A percentile compares a stretch with the other conserved stretches of the same genome.
Evolutionary conservation across 805 yeast genomes (phyloP).

Genomic region (Lachancea cidri): DNA sequence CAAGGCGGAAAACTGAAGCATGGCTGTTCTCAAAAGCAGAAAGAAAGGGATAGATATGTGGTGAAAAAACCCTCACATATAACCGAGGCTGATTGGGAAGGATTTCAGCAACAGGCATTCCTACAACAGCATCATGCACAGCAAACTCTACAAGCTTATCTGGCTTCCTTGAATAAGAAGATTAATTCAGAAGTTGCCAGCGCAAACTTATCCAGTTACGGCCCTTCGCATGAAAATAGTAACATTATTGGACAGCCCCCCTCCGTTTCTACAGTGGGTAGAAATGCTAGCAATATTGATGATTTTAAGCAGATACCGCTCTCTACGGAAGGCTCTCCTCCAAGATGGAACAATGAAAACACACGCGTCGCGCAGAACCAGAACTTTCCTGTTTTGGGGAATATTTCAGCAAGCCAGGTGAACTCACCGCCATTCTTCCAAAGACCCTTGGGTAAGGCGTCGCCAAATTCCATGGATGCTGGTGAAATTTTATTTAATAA

Average conservation of each 20-base stretch:
- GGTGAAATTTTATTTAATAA: constrained; percentile 26
- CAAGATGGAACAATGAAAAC: background rate
- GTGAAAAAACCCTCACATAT: constrained; percentile 29
- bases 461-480: constrained; percentile 2
- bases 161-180: constrained; percentile 21
- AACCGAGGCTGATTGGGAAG: constrained; percentile 31
- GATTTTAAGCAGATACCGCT: background rate
- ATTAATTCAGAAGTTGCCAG: background rate
- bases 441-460: background rate
- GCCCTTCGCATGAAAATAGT: background rate
- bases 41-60: constrained; percentile 17
- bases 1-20: constrained; percentile 1
- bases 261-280: background rate
- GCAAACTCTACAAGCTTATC: constrained; percentile 31
- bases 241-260: background rate
- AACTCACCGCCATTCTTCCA: background rate
- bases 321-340: background rate
- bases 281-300: background rate
- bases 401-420: background rate
- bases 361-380: background rate
- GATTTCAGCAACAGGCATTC: constrained; percentile 31
- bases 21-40: background rate
- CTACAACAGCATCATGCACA: constrained; percentile 32
- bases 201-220: background rate
- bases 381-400: background rate